phyloP scores from a whole-genome alignment of 2,329 filamentous ascomycete species.

The Sporothrix pseudoabietina region DNA sequence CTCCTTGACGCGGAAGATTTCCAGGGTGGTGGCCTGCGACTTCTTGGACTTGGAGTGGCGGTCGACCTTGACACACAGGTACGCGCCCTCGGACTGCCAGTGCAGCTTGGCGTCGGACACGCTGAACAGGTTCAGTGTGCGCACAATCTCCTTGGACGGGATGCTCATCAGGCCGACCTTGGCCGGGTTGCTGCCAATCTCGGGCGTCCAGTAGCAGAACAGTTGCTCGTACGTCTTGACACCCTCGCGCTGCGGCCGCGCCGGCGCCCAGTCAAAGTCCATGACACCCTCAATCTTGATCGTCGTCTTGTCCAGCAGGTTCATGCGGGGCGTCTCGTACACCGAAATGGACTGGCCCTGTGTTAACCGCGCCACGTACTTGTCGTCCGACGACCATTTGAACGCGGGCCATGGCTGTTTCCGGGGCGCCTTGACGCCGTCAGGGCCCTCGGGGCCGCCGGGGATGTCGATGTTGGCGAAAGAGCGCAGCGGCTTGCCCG shows the following conservation, averaged over 20 bases:
- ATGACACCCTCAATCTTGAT: conserved; percentile 96
- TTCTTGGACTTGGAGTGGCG: conserved; percentile 99
- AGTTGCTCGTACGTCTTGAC: conserved; percentile 93
- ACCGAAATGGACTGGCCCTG: conserved; percentile 92
- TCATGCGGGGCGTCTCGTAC: conserved; percentile 84
- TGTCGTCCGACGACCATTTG: conserved; percentile 98
- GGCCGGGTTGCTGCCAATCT: conserved; percentile 95
- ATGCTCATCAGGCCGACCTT: conserved; percentile 97
- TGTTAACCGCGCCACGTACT: conserved; percentile 90
- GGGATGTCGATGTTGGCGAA: conserved; percentile 88
- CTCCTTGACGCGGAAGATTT: conserved; percentile 96
- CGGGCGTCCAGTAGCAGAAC: conserved; percentile 97
- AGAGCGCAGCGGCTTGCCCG: conserved; percentile 84
- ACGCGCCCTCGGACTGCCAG: conserved; percentile 94
- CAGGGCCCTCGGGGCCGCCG: conserved; percentile 46
- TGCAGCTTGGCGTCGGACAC: conserved; percentile 97
- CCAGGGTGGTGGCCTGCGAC: conserved; percentile 91
- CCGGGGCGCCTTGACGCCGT: conserved; percentile 64
- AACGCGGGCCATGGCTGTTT: conserved; percentile 98
- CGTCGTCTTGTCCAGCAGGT: conserved; percentile 86
- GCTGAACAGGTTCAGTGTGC: conserved; percentile 96
- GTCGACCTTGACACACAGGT: conserved; percentile 98
- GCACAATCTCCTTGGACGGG: conserved; percentile 89
- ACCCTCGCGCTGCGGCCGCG: conserved; percentile 77
- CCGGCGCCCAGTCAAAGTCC: conserved; percentile 97